Conservation (phyloP, 2,329 filamentous ascomycete genomes). For the Botryotinia narcissicola region DNA sequence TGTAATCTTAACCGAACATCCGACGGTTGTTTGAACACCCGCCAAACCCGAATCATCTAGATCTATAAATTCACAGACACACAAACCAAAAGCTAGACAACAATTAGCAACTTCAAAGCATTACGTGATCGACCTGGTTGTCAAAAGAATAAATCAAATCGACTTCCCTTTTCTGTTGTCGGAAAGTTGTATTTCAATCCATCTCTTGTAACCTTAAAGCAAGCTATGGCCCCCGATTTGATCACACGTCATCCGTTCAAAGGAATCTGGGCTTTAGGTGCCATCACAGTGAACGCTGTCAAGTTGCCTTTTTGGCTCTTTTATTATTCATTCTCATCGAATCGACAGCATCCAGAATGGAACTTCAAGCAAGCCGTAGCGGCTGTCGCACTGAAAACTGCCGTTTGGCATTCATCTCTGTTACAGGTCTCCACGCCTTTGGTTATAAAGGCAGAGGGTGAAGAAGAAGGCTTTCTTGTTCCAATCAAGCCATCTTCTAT, state of each 20-base stretch:
- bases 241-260: neutral
- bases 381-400: neutral
- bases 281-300: neutral
- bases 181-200: neutral
- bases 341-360: slow-evolving; percentile 19
- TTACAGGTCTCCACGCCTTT: neutral
- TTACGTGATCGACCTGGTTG: neutral
- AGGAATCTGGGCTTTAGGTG: neutral
- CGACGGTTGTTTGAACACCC: neutral
- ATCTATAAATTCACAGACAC: neutral
- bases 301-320: neutral
- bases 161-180: neutral
- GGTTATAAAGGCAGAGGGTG: neutral
- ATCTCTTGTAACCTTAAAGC: neutral
- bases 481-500: slow-evolving; percentile 3
- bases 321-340: slow-evolving; percentile 4
- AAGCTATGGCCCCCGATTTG: neutral
- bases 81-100: neutral
- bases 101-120: neutral
- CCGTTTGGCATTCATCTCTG: neutral
- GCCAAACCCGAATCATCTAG: neutral
- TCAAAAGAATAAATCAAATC: neutral
- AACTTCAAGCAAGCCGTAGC: slow-evolving; percentile 7
- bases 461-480: slow-evolving; percentile 7
- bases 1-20: neutral